Conservation (phyloP, 345 rosid genomes). For the Iberis pinnata region DNA sequence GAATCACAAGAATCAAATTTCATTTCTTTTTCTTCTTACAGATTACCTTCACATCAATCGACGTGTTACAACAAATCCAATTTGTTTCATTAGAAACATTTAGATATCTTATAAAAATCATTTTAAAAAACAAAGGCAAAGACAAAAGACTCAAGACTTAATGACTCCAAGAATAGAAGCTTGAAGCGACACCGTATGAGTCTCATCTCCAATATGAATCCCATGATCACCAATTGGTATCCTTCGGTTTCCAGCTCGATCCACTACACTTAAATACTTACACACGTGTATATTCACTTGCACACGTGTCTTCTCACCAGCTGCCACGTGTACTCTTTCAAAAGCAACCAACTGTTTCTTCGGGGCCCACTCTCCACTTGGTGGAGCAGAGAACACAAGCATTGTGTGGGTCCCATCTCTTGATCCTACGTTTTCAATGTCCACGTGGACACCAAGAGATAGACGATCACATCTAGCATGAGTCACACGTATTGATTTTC, state of each 20-base stretch:
- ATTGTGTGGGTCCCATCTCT: slow-evolving; percentile 61
- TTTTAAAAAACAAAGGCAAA: not conserved
- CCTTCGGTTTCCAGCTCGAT: slow-evolving; percentile 66
- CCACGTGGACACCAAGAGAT: slow-evolving; percentile 52
- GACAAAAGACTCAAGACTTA: slow-evolving; percentile 31
- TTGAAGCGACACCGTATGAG: slow-evolving; percentile 61
- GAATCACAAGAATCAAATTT: no score
- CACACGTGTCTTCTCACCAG: slow-evolving; percentile 42
- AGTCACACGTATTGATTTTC: slow-evolving; percentile 60
- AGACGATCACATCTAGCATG: slow-evolving; percentile 54
- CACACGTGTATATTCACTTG: slow-evolving; percentile 68
- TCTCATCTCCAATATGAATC: slow-evolving; percentile 56
- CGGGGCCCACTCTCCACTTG: slow-evolving; percentile 62
- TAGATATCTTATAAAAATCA: no score
- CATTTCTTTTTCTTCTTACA: no score
- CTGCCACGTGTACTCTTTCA: slow-evolving; percentile 51
- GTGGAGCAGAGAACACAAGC: slow-evolving; percentile 65
- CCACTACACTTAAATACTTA: slow-evolving; percentile 77
- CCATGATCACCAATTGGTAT: slow-evolving; percentile 72
- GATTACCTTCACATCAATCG: no score
- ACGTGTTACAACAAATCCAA: no score
- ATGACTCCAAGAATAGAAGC: slow-evolving; percentile 45
- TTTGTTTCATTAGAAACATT: no score
- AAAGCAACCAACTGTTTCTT: slow-evolving; percentile 69
- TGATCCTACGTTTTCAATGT: slow-evolving; percentile 54